Percentiles rank a stretch among this genome's conserved stretches.
Evolutionary conservation across 768 basidiomycete species (phyloP).

Genomic region (Paxillus ammoniavirescens): DNA sequence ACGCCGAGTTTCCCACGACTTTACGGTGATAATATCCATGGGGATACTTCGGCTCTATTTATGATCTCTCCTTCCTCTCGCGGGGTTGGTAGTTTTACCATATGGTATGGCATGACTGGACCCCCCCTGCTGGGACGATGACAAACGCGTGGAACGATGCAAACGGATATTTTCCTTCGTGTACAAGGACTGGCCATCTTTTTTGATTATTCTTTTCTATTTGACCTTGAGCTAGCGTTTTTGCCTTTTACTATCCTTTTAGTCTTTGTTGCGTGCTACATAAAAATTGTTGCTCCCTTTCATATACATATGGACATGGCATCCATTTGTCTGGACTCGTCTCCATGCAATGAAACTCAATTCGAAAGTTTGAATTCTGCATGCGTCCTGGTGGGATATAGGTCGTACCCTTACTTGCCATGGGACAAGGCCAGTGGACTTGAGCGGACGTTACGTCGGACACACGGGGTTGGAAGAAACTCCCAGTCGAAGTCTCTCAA

Average conservation of each 20-base stretch:
- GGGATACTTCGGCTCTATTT: slow-evolving; percentile 21
- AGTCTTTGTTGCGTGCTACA: not conserved
- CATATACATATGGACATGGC: not conserved
- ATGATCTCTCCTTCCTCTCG: slow-evolving; percentile 16
- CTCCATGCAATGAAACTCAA: not conserved
- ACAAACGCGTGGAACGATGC: slow-evolving; percentile 18
- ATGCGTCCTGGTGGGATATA: too few relatives aligned
- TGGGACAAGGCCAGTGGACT: too few relatives aligned
- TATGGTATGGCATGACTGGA: slow-evolving; percentile 4
- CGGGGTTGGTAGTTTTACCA: slow-evolving; percentile 8
- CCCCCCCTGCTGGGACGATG: slow-evolving; percentile 3
- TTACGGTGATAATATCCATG: slow-evolving; percentile 23
- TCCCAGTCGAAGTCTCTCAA: too few relatives aligned
- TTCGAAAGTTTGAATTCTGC: too few relatives aligned
- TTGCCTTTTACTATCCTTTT: slow-evolving; percentile 29
- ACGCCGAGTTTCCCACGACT: slow-evolving; percentile 20
- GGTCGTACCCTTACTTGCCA: too few relatives aligned
- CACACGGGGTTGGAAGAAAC: too few relatives aligned
- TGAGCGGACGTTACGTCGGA: too few relatives aligned
- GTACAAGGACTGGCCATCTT: slow-evolving; percentile 18
- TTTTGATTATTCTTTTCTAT: slow-evolving; percentile 2
- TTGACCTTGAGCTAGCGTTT: not conserved
- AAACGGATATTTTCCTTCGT: slow-evolving; percentile 27
- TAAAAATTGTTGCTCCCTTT: not conserved
- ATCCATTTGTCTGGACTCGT: slow-evolving; percentile 6